phyloP scores from a whole-genome alignment of 768 basidiomycete genomes.

The Collybia mongolica region DNA sequence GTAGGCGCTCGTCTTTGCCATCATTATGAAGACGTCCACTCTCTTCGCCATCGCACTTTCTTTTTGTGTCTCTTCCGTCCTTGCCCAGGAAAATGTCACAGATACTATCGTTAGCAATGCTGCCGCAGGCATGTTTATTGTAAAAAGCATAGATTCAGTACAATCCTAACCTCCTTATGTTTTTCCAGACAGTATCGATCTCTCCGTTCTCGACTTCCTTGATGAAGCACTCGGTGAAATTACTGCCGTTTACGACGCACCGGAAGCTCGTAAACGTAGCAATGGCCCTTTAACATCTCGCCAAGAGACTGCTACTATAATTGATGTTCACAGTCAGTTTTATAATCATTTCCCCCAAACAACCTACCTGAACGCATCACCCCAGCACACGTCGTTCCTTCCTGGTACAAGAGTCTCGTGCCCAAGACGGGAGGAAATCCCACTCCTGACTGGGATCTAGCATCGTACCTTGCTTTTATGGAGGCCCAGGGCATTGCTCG shows the following conservation, averaged over 20 bases:
- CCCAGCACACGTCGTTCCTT: conserved; percentile 27
- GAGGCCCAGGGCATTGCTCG: conserved; percentile 25
- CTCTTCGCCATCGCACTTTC: conserved; percentile 20
- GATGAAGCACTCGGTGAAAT: conserved; percentile 23
- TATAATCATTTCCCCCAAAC: background rate
- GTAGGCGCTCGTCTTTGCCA: conserved; percentile 17
- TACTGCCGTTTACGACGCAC: conserved; percentile 14
- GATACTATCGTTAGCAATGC: conserved; percentile 26
- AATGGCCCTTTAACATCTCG: conserved; percentile 12
- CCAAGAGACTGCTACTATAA: conserved; percentile 13
- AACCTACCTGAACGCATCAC: background rate
- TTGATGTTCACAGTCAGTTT: conserved; percentile 29
- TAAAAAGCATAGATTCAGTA: too few relatives aligned
- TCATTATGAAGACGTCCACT: conserved; percentile 29
- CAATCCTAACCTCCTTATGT: background rate
- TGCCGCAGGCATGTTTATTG: conserved; percentile 20
- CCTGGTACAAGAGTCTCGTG: conserved; percentile 29
- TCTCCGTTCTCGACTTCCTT: conserved; percentile 22
- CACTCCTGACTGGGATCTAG: conserved; percentile 28
- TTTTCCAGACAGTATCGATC: conserved; percentile 27
- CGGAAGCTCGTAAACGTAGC: conserved; percentile 5
- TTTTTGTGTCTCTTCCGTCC: conserved; percentile 10
- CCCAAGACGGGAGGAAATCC: conserved; percentile 26
- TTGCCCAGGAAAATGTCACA: conserved; percentile 16
- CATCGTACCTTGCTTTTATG: conserved; percentile 28